These are phyloP conservation scores for Candida patagonica DNA, from an alignment of 805 yeast species.

Conservation along the genomic window DNA sequence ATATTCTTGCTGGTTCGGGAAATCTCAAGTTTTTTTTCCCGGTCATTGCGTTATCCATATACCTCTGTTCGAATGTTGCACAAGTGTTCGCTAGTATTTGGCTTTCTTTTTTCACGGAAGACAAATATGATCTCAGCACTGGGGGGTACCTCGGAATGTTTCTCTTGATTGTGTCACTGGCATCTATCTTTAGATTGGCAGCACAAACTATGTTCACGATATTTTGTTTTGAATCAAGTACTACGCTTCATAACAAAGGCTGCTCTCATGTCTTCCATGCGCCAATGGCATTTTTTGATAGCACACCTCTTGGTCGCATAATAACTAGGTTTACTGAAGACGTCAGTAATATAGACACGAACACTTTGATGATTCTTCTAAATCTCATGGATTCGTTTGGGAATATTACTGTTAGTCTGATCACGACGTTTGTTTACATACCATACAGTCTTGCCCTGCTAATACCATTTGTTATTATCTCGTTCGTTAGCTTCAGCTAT, in stretches of 20 bases:
- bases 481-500: constrained; percentile 37
- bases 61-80: constrained; percentile 40
- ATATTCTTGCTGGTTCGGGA: constrained; percentile 48
- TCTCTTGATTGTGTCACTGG: constrained; percentile 35
- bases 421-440: constrained; percentile 51
- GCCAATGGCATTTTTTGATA: constrained; percentile 69
- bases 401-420: constrained; percentile 45
- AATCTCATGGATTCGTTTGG: constrained; percentile 43
- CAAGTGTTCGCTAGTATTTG: constrained; percentile 57
- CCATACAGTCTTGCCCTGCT: constrained; percentile 60
- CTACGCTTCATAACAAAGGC: constrained; percentile 46
- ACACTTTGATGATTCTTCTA: constrained; percentile 41
- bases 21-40: constrained; percentile 26
- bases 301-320: constrained; percentile 73
- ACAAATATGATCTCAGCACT: constrained; percentile 39
- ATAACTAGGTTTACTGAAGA: constrained; percentile 75
- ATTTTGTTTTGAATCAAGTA: constrained; percentile 44
- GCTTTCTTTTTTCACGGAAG: constrained; percentile 62
- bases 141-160: constrained; percentile 55
- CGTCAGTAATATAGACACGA: constrained; percentile 64
- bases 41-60: constrained; percentile 26
- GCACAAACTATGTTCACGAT: constrained; percentile 33
- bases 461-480: constrained; percentile 41
- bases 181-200: constrained; percentile 28
- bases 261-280: constrained; percentile 48